Base-by-base conservation (phyloP, 768 basidiomycete genomes). In the Leccinellum albellum region DNA sequence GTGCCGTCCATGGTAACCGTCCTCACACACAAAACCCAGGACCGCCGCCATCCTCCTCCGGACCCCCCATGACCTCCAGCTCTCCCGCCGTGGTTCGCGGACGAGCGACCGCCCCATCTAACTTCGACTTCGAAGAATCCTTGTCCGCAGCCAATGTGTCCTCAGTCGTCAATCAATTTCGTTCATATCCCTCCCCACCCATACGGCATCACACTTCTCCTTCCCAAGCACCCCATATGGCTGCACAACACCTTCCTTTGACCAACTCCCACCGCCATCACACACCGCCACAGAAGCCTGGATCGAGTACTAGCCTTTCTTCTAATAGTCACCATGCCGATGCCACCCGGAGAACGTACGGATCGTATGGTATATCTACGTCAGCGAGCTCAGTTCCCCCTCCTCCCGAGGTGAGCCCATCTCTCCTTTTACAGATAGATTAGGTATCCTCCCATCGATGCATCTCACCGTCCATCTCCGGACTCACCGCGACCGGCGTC, bases 131-230 rank as follows among this genome's bases (percentile, higher is more conserved):
- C 58, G 61, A 70, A 52, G 67, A 67, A 61, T 65, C 61, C 60
- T 51, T 70, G 46, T 69, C 64, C 45, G 67, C 67, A 21, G 68
- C 68, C 56, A 67, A 65, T 51, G 61, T 68, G 58, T 56, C 65
- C 60, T 70, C 70, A 33, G 65, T 65, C 55, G 69, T 68, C 60
- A 72, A 72, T 70, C 69, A 70, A 49, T 53, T 50, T 68, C 69
- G 64, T 61, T 71, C 69, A 66, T 67, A 57, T 65, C 60, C 62
- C 37, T 40, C 40, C 53, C 63, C 65, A 59, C 61, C 63, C 55
- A 50, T 60, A 59, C 66, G 59, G 55, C 66, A 58, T 62, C 50
- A 40, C 37, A 31, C 61, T 64, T 60, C 65, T 57, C 35, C 67
- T 64, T 57, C 66, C 3, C 63, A 57, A 21, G 37, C 20, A 6